Evolutionary conservation across 2,329 filamentous ascomycete species (phyloP).

Genomic region (Ceratocystis lukuohia): DNA sequence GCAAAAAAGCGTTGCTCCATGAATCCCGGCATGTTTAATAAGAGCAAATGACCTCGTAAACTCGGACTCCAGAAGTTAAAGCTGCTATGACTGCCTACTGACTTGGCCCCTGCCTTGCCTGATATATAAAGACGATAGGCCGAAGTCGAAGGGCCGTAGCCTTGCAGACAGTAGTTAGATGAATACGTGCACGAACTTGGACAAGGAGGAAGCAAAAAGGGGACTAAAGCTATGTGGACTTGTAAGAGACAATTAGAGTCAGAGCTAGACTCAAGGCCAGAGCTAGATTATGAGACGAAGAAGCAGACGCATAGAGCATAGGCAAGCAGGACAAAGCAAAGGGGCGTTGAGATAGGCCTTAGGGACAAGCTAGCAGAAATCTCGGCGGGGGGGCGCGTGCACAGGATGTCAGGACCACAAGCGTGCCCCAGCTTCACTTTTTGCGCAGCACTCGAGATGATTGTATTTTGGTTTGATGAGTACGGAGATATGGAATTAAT

Average conservation of each 20-base stretch:
- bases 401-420: not conserved
- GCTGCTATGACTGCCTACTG: not conserved
- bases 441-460: not conserved
- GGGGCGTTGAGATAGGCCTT: not conserved
- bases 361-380: not conserved
- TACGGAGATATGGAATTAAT: not conserved
- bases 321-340: not conserved
- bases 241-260: not conserved
- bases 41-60: not conserved
- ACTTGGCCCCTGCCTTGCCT: not conserved
- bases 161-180: not conserved
- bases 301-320: too few species aligned
- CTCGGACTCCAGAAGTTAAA: not conserved
- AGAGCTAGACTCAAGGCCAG: not conserved
- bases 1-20: not conserved
- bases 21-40: not conserved
- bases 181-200: not conserved
- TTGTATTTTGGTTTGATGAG: not conserved
- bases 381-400: not conserved
- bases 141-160: not conserved
- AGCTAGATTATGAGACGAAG: not conserved
- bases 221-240: not conserved
- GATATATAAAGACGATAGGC: not conserved
- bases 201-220: not conserved
- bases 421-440: not conserved